These are phyloP conservation scores for Samsoniella hepiali DNA, from an alignment of 2,329 filamentous ascomycete species.

Conservation along the genomic window DNA sequence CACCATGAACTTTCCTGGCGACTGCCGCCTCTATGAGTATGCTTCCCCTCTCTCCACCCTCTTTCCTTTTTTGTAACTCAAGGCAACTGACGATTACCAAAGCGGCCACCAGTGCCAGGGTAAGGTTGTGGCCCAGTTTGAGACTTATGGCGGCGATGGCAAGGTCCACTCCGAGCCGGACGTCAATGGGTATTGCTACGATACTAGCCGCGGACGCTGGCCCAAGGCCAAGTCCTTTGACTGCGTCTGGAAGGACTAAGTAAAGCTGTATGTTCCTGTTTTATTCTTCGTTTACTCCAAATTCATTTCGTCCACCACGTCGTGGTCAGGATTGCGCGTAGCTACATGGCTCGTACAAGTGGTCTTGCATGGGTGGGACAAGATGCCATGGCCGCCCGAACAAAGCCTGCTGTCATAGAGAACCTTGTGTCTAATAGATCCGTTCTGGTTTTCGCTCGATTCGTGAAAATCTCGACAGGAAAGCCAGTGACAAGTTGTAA, in stretches of 20 bases:
- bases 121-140: not conserved
- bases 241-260: not conserved
- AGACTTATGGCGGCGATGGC: not conserved
- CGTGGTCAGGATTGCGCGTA: too few species aligned
- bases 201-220: not conserved
- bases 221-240: not conserved
- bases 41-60: not conserved
- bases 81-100: not conserved
- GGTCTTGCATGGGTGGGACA: too few species aligned
- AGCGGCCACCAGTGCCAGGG: not conserved
- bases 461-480: too few species aligned
- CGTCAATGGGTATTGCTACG: not conserved
- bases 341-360: too few species aligned
- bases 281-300: too few species aligned
- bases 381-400: too few species aligned
- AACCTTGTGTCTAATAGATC: too few species aligned
- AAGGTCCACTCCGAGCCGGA: not conserved
- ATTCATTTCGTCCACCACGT: too few species aligned
- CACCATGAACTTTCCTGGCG: not conserved
- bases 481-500: too few species aligned
- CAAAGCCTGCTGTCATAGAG: too few species aligned
- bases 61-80: not conserved
- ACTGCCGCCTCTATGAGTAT: not conserved
- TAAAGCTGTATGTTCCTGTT: too few species aligned
- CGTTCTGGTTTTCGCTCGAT: too few species aligned